Percentiles rank a stretch among this genome's conserved stretches.
phyloP scores from a whole-genome alignment of 2,329 filamentous ascomycete genomes.

The Sporothrix inflata region DNA sequence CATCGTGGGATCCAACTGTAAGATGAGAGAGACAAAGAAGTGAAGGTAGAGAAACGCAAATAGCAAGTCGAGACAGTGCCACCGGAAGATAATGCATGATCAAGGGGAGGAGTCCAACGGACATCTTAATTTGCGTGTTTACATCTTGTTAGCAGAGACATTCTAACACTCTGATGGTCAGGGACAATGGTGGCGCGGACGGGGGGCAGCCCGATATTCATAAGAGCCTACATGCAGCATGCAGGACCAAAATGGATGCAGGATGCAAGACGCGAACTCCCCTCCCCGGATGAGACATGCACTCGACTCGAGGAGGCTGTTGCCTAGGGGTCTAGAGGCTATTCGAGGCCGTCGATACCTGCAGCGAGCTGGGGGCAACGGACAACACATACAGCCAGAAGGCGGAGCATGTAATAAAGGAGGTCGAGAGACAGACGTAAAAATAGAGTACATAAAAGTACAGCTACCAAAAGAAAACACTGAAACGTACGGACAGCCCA shows the following conservation, averaged over 20 bases:
- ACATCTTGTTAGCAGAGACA: not conserved
- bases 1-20: not conserved
- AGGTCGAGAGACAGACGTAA: not conserved
- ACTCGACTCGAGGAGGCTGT: not conserved
- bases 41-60: not conserved
- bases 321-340: not conserved
- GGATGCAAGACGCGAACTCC: not conserved
- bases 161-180: not conserved
- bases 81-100: not conserved
- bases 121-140: not conserved
- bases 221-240: not conserved
- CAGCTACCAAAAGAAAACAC: not conserved
- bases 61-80: not conserved
- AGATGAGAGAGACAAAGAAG: not conserved
- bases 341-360: not conserved
- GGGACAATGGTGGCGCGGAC: not conserved
- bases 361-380: not conserved
- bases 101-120: not conserved
- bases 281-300: slow-evolving; percentile 7
- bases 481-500: not conserved
- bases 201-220: not conserved
- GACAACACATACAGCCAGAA: not conserved
- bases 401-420: slow-evolving; percentile 6
- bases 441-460: not conserved
- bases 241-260: not conserved